phyloP scores from a whole-genome alignment of 164 flowering plant genomes.

The Chimonanthus salicifolius region DNA sequence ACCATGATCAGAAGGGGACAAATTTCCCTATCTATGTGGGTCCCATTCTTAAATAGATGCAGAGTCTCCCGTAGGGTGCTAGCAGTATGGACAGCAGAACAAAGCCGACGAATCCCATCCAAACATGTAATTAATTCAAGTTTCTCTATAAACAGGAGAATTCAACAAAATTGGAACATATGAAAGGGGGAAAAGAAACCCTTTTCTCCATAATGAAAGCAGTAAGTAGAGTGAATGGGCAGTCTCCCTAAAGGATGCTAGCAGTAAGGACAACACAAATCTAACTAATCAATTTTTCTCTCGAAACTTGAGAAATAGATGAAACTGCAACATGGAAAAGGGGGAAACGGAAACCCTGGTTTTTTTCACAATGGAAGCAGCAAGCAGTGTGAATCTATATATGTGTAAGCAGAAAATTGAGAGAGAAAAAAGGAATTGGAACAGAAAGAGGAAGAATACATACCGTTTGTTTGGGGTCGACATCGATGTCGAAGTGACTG shows the following conservation, averaged over 20 bases:
- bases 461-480: slow-evolving; percentile 57
- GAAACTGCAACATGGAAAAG: neutral
- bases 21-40: too few species aligned
- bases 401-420: neutral
- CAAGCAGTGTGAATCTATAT: neutral
- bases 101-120: neutral
- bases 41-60: too few species aligned
- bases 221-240: too few species aligned
- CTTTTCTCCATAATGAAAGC: too few species aligned
- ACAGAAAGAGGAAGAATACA: slow-evolving; percentile 17
- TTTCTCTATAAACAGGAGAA: too few species aligned
- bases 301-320: neutral
- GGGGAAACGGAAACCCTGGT: neutral
- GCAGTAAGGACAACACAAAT: neutral
- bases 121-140: neutral
- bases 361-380: neutral
- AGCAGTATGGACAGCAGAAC: too few species aligned
- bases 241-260: neutral
- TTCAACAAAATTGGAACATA: neutral
- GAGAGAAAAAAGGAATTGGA: neutral
- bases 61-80: too few species aligned
- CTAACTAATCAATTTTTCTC: neutral
- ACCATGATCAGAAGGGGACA: too few species aligned
- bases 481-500: slow-evolving; percentile 66
- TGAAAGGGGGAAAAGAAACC: too few species aligned